phyloP scores from a whole-genome alignment of 2,329 filamentous ascomycete species.

The Lecanoromycetidae sp. region DNA sequence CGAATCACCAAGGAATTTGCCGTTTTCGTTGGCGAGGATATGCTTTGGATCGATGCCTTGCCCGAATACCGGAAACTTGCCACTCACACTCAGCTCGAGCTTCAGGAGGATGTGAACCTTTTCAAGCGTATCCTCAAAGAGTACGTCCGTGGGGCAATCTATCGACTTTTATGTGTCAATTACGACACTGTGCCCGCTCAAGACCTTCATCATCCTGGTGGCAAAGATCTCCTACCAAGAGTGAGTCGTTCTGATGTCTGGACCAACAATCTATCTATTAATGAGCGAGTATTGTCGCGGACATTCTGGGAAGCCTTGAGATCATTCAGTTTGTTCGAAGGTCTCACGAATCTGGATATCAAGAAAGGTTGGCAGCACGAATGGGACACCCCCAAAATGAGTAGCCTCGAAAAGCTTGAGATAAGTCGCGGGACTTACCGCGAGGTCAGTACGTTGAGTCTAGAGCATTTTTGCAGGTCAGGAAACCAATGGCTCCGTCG shows the following conservation, averaged over 20 bases:
- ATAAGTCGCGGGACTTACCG: slow-evolving; percentile 1
- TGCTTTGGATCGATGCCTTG: slow-evolving; percentile 29
- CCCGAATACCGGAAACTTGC: slow-evolving; percentile 24
- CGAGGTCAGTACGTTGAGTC: neutral
- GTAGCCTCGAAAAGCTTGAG: neutral
- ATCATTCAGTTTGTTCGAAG: neutral
- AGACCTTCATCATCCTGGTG: slow-evolving; percentile 10
- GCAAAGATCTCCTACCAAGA: slow-evolving; percentile 13
- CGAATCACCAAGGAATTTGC: slow-evolving; percentile 29
- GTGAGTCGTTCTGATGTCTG: slow-evolving; percentile 16
- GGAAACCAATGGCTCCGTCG: neutral
- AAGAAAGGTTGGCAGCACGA: neutral
- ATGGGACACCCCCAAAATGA: neutral
- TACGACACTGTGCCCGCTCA: slow-evolving; percentile 12
- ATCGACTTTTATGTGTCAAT: slow-evolving; percentile 16
- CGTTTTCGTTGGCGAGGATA: slow-evolving; percentile 25
- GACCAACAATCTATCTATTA: slow-evolving; percentile 12
- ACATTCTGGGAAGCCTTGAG: slow-evolving; percentile 22
- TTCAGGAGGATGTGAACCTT: slow-evolving; percentile 11
- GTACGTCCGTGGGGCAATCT: slow-evolving; percentile 25
- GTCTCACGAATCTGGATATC: slow-evolving; percentile 5
- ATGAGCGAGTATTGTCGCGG: slow-evolving; percentile 24
- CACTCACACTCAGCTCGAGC: slow-evolving; percentile 15
- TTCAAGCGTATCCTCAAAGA: slow-evolving; percentile 24
- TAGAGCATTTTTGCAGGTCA: neutral